Conservation (phyloP, 495 filamentous ascomycete species). For the Penicillium silybi region DNA sequence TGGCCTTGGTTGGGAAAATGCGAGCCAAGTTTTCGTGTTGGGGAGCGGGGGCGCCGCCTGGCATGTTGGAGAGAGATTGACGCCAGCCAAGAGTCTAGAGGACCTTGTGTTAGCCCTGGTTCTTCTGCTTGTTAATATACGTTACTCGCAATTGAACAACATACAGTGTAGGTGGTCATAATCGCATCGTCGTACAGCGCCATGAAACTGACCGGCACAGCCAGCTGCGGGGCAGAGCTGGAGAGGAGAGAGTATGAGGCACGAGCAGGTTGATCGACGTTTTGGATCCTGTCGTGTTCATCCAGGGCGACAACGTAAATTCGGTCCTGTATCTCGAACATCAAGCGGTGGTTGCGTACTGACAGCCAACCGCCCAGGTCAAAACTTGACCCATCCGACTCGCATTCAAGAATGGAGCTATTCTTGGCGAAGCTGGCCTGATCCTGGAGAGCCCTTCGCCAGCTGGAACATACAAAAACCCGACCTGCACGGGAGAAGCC, state of each 20-base stretch:
- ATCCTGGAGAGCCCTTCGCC: conserved; percentile 33
- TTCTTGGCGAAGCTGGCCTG: conserved; percentile 13
- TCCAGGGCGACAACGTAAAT: conserved; percentile 36
- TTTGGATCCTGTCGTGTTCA: conserved; percentile 29
- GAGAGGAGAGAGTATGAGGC: conserved; percentile 36
- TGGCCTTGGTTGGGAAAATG: conserved; percentile 36
- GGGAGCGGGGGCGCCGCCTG: conserved; percentile 8
- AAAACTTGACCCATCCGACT: conserved; percentile 33
- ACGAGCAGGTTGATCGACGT: conserved; percentile 18
- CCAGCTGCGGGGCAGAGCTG: conserved; percentile 32
- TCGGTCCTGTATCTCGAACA: conserved; percentile 41
- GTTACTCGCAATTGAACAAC: not conserved
- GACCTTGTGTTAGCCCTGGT: conserved; percentile 5
- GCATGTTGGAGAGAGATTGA: conserved; percentile 18
- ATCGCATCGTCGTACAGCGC: conserved; percentile 36
- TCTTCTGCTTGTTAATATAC: not conserved
- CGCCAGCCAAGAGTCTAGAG: conserved; percentile 35
- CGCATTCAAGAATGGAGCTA: conserved; percentile 34
- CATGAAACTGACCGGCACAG: conserved; percentile 41
- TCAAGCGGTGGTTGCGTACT: conserved; percentile 37
- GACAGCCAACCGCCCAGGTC: conserved; percentile 41
- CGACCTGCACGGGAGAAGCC: conserved; percentile 37
- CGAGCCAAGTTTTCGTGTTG: conserved; percentile 22
- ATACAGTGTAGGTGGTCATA: conserved; percentile 38
- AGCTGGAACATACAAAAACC: conserved; percentile 37